Evolutionary conservation across 2,329 filamentous ascomycete species (phyloP).

Genomic region (Xylaria sp.): DNA sequence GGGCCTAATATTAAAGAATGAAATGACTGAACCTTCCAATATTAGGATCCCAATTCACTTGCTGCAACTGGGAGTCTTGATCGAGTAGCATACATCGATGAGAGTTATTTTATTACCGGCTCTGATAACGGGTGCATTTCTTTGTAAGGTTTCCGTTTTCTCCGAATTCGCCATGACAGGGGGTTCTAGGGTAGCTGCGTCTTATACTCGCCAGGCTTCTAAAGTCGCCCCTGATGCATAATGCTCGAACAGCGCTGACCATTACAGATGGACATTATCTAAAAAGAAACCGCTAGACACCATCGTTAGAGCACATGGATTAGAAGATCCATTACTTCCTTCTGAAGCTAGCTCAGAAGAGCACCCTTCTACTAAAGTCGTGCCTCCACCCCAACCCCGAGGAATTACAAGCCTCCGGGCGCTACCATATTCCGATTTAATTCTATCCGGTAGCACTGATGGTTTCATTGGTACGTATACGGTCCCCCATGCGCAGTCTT

Average conservation of each 20-base stretch:
- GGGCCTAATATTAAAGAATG: slow-evolving; percentile 42
- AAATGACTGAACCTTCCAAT: slow-evolving; percentile 10
- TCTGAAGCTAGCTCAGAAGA: slow-evolving; percentile 79
- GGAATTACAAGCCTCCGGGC: slow-evolving; percentile 91
- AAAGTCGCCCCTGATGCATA: not conserved
- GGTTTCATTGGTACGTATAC: slow-evolving; percentile 68
- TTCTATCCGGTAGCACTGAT: slow-evolving; percentile 95
- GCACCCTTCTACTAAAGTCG: slow-evolving; percentile 66
- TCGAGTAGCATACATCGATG: slow-evolving; percentile 88
- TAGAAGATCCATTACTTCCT: slow-evolving; percentile 76
- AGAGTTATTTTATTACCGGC: slow-evolving; percentile 89
- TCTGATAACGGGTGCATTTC: slow-evolving; percentile 89
- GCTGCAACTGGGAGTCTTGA: slow-evolving; percentile 88
- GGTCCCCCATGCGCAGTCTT: not conserved
- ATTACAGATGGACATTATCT: slow-evolving; percentile 36
- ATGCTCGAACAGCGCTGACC: slow-evolving; percentile 54
- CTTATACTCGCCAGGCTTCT: not conserved
- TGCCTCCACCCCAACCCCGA: slow-evolving; percentile 75
- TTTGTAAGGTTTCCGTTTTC: slow-evolving; percentile 65
- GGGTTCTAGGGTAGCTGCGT: not conserved
- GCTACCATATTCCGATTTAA: slow-evolving; percentile 88
- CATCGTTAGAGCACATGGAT: slow-evolving; percentile 82
- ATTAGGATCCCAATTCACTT: slow-evolving; percentile 61
- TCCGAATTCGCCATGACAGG: not conserved
- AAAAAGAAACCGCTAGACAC: slow-evolving; percentile 96